Evolutionary conservation across 1,284 basidiomycete genomes (phyloP).

Genomic region (Athelia sp.): DNA sequence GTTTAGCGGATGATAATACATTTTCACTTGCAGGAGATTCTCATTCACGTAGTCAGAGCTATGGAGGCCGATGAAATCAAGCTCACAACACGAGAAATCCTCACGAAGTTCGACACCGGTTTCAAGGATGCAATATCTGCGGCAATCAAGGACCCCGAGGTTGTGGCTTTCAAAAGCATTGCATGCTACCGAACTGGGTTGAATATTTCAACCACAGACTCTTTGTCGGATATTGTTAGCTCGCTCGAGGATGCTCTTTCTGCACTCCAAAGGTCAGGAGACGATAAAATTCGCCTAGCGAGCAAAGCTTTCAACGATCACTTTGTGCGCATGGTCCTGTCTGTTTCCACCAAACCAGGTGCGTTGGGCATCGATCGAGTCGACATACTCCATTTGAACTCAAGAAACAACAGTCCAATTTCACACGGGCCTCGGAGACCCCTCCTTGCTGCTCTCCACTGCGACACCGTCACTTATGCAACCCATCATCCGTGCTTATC

Average conservation of each 20-base stretch:
- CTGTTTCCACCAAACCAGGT: constrained; percentile 60
- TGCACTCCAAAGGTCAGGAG: constrained; percentile 24
- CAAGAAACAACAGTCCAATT: constrained; percentile 77
- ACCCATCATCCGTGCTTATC: constrained; percentile 57
- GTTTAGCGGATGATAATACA: constrained; percentile 11
- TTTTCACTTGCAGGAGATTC: constrained; percentile 28
- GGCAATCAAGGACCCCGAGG: constrained; percentile 36
- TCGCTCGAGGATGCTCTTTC: constrained; percentile 25
- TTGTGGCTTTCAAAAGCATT: constrained; percentile 73
- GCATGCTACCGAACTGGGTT: constrained; percentile 72
- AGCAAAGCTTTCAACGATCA: constrained; percentile 63
- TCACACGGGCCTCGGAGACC: constrained; percentile 75
- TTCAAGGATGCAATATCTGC: constrained; percentile 28
- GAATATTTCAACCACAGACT: constrained; percentile 31
- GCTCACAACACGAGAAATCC: constrained; percentile 13
- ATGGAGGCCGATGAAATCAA: constrained; percentile 13
- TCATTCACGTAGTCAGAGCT: constrained; percentile 20
- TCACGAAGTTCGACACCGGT: constrained; percentile 27
- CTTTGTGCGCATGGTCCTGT: constrained; percentile 51
- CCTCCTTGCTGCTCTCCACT: constrained; percentile 53
- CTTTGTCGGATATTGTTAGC: constrained; percentile 20
- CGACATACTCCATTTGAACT: too few species aligned
- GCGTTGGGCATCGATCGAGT: too few species aligned
- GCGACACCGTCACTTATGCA: constrained; percentile 66
- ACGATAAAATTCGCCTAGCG: constrained; percentile 41